Conservation (phyloP, 2,329 filamentous ascomycete genomes). For the Myrmaecium sp. region DNA sequence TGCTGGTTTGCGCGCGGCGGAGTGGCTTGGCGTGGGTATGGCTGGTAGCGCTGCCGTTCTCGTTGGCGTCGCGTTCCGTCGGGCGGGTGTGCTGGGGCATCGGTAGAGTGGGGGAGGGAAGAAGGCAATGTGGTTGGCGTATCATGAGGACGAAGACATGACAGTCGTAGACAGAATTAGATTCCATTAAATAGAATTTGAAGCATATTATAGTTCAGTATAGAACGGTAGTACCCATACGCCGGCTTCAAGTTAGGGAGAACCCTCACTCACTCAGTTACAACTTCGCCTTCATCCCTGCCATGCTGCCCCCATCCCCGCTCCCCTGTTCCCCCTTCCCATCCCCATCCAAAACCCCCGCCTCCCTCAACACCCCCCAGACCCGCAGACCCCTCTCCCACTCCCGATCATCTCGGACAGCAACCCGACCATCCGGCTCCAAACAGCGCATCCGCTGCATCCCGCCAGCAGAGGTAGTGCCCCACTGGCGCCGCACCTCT, state of each 20-base stretch:
- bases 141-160: no score
- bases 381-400: constrained; percentile 31
- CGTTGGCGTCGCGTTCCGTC: constrained; percentile 7
- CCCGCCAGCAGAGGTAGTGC: constrained; percentile 13
- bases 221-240: no score
- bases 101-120: no score
- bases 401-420: constrained; percentile 27
- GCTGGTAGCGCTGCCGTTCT: constrained; percentile 10
- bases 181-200: no score
- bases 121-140: no score
- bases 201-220: no score
- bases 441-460: constrained; percentile 27
- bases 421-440: constrained; percentile 27
- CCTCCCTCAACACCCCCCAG: constrained; percentile 26
- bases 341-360: no score
- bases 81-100: constrained; percentile 5
- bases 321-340: constrained; percentile 1
- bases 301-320: neutral
- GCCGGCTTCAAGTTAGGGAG: no score
- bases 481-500: constrained; percentile 17
- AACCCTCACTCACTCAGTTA: no score
- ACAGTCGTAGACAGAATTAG: no score
- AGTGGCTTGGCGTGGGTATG: constrained; percentile 14
- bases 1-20: constrained; percentile 12
- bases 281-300: constrained; percentile 3